These are phyloP conservation scores for Talaromyces sp. DNA, from an alignment of 2,329 filamentous ascomycete species.

Conservation along the genomic window DNA sequence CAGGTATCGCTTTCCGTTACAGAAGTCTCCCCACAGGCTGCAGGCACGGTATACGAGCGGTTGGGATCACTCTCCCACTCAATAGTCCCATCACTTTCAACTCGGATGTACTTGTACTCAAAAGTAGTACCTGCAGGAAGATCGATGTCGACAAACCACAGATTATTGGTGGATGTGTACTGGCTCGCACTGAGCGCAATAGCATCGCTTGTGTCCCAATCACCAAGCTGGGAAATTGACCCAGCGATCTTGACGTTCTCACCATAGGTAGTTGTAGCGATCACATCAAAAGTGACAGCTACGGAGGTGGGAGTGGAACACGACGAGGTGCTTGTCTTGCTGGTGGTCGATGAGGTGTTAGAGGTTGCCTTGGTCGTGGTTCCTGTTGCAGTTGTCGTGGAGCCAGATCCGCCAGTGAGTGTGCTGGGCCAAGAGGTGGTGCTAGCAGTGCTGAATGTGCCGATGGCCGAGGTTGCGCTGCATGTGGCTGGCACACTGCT, in stretches of 20 bases:
- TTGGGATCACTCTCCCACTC: slow-evolving; percentile 66
- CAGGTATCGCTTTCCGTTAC: slow-evolving; percentile 43
- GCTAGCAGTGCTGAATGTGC: slow-evolving; percentile 37
- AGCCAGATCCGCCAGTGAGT: slow-evolving; percentile 22
- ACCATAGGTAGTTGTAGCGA: slow-evolving; percentile 54
- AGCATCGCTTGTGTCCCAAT: slow-evolving; percentile 61
- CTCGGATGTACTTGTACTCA: slow-evolving; percentile 70
- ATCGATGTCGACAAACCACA: slow-evolving; percentile 63
- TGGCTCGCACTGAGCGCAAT: slow-evolving; percentile 59
- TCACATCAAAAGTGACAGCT: slow-evolving; percentile 63
- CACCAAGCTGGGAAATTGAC: slow-evolving; percentile 61
- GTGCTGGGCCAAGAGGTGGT: slow-evolving; percentile 37
- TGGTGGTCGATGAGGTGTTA: no score
- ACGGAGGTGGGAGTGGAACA: slow-evolving; percentile 16
- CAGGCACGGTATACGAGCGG: slow-evolving; percentile 44
- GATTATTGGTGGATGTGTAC: slow-evolving; percentile 62
- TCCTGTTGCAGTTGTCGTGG: slow-evolving; percentile 8
- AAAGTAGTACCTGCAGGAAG: slow-evolving; percentile 60
- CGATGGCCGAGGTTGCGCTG: slow-evolving; percentile 32
- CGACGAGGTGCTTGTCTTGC: slow-evolving; percentile 10
- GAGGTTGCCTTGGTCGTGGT: slow-evolving; percentile 15
- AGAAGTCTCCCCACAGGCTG: slow-evolving; percentile 35
- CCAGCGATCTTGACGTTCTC: slow-evolving; percentile 69
- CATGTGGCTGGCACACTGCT: slow-evolving; percentile 37
- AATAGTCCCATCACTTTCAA: slow-evolving; percentile 57